Conservation (phyloP, 768 basidiomycete genomes). For the Auricularia auricula-judae region DNA sequence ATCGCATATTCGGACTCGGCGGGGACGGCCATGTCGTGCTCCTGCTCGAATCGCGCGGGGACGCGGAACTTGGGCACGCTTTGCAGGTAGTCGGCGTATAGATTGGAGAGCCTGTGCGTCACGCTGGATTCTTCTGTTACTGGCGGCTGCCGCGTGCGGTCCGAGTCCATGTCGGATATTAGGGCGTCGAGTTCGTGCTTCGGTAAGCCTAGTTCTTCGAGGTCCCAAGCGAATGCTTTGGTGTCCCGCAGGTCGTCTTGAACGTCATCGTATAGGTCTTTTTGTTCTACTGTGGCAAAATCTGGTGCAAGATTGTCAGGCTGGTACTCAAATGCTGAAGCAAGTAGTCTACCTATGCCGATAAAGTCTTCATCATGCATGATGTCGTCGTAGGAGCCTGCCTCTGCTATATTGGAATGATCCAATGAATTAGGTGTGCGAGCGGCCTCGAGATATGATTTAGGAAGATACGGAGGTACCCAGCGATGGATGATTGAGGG, state of each 20-base stretch:
- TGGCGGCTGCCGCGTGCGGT: not conserved
- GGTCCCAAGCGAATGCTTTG: not conserved
- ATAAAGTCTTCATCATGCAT: not conserved
- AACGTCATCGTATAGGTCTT: not conserved
- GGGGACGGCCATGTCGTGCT: not conserved
- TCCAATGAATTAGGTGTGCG: not conserved
- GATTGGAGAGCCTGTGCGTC: not conserved
- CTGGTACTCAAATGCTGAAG: not conserved
- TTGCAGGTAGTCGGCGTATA: not conserved
- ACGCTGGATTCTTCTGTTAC: not conserved
- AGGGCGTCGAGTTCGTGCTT: not conserved
- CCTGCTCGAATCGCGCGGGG: not conserved
- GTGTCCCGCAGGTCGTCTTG: not conserved
- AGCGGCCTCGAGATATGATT: not conserved
- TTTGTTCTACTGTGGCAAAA: not conserved
- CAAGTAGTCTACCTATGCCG: not conserved
- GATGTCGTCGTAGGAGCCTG: not conserved
- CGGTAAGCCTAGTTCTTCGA: not conserved
- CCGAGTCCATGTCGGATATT: not conserved
- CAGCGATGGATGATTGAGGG: slow-evolving; percentile 12
- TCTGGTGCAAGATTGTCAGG: not conserved
- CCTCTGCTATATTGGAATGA: not conserved
- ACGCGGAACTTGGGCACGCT: not conserved
- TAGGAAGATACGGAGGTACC: not conserved
- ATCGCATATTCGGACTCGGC: slow-evolving; percentile 5